A percentile compares a stretch with the other conserved stretches of the same genome.
phyloP scores from a whole-genome alignment of 129 eudicot genomes.

The Chrysanthemum makinoi region DNA sequence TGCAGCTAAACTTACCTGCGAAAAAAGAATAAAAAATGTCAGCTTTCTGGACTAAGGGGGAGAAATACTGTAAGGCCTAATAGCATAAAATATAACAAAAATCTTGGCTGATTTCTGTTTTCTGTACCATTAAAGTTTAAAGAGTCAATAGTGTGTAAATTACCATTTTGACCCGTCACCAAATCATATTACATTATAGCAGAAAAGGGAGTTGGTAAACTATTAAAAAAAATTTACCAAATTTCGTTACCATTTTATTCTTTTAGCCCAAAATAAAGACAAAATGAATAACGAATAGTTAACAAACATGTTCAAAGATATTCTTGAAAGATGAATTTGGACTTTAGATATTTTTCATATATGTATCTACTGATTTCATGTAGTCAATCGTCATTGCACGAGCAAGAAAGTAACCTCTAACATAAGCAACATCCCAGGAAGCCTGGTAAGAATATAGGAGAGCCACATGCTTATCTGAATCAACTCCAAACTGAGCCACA shows the following conservation, averaged over 20 bases:
- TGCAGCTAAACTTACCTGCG: conserved; percentile 49
- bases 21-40: conserved; percentile 13
- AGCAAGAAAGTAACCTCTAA: conserved; percentile 61
- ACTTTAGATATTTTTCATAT: conserved; percentile 49
- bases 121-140: too few relatives aligned
- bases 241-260: too few relatives aligned
- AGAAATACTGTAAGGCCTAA: too few relatives aligned
- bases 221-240: too few relatives aligned
- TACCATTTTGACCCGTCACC: too few relatives aligned
- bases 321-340: conserved; percentile 51
- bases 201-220: too few relatives aligned
- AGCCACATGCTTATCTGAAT: conserved; percentile 62
- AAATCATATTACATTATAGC: too few relatives aligned
- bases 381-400: conserved; percentile 53
- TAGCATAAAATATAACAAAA: too few relatives aligned
- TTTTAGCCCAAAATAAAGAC: background rate
- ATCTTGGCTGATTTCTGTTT: too few relatives aligned
- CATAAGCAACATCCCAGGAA: conserved; percentile 60
- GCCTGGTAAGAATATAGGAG: conserved; percentile 51
- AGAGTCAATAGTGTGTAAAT: too few relatives aligned
- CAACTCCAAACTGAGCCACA: conserved; percentile 56
- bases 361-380: conserved; percentile 47
- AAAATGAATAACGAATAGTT: background rate
- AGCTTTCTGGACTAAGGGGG: background rate
- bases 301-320: conserved; percentile 55